Percentiles rank a stretch among this genome's conserved stretches.
Conservation (phyloP, 2,329 filamentous ascomycete genomes). For the Calonectria pseudoturangicola region DNA sequence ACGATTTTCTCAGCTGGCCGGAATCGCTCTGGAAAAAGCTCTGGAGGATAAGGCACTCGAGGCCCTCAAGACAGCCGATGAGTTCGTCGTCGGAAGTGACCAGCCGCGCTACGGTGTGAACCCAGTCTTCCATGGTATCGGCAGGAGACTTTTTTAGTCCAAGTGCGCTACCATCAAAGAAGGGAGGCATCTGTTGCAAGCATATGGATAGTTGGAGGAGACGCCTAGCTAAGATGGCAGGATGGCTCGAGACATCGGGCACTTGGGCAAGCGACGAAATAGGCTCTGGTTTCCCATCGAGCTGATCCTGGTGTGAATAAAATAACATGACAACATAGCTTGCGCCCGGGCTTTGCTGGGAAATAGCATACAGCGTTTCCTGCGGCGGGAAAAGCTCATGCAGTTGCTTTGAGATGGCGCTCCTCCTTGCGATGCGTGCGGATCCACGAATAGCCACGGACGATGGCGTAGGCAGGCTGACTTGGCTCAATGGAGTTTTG, state of each 20-base stretch:
- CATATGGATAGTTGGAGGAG: slow-evolving; percentile 67
- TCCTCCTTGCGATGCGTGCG: slow-evolving; percentile 40
- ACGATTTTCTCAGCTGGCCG: slow-evolving; percentile 73
- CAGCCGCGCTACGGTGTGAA: slow-evolving; percentile 58
- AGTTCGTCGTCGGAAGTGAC: slow-evolving; percentile 72
- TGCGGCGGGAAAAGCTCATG: slow-evolving; percentile 51
- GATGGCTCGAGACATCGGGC: slow-evolving; percentile 66
- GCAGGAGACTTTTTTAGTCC: slow-evolving; percentile 39
- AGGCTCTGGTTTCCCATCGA: slow-evolving; percentile 58
- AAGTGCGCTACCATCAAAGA: slow-evolving; percentile 54
- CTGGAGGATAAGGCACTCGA: slow-evolving; percentile 71
- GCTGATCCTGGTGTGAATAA: slow-evolving; percentile 55
- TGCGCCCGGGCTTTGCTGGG: slow-evolving; percentile 50
- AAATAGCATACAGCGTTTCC: slow-evolving; percentile 49
- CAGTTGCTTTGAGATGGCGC: slow-evolving; percentile 42
- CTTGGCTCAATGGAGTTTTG: slow-evolving; percentile 25
- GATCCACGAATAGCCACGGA: slow-evolving; percentile 9
- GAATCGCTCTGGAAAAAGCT: slow-evolving; percentile 70
- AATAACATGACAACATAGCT: slow-evolving; percentile 54
- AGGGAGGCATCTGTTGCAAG: slow-evolving; percentile 66
- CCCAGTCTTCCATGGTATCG: slow-evolving; percentile 55
- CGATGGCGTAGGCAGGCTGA: slow-evolving; percentile 27
- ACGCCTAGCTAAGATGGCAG: slow-evolving; percentile 67
- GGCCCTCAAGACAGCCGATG: slow-evolving; percentile 69
- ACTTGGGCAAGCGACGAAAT: slow-evolving; percentile 52